Base-by-base conservation (phyloP, 1,284 basidiomycete species). In the Ustilago crameri region DNA sequence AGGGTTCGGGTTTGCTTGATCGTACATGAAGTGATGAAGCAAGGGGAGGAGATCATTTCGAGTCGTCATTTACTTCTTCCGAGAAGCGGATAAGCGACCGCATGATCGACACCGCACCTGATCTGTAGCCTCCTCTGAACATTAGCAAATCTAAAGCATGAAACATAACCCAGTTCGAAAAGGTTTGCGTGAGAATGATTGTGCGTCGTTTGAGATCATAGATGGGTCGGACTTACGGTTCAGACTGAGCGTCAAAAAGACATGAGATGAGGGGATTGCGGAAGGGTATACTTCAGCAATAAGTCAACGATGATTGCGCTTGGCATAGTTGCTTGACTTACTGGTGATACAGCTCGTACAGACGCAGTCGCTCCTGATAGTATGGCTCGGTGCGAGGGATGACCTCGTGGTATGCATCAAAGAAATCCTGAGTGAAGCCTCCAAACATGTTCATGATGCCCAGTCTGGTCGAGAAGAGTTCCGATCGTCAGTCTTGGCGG, bases 1-100 rank as follows among this genome's bases (percentile, higher is more conserved):
- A 52, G 82, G 82, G 9, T 83, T 83, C 54, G 82, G 82, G n/a
- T 79, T 83, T 40, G 82, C 81, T 5, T 82, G 20, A 48, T 23
- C 23, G 20, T 9, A 47, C 32, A 35, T 15, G n/a, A 18, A 32
- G 15, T 9, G 12, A 30, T 12, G 7, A 30, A 30, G 30, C 30
- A 20, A 12, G 9, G 10, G 34, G 2, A 20, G 2, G 9, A 37
- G 5, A 15, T 37, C 26, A 63, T 20, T 59, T 37, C 22, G n/a
- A n/a, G n/a, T 27, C 42, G 9, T 46, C 40, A 15, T 51, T 15
- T 17, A 35, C 38, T 9, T 38, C 42, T 14, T 63, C 56, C 42
- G 55, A 63, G 44, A 56, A 64, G 15, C 45, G 30, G 49, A 70
- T 60, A 17, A 70, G 53, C 40, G 59, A 60, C 17, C 61, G 61